Evolutionary conservation across 805 yeast genomes (phyloP), one percentile per base, ranked within the genome.

Genomic region (Saccharomycopsis fermentans): DNA sequence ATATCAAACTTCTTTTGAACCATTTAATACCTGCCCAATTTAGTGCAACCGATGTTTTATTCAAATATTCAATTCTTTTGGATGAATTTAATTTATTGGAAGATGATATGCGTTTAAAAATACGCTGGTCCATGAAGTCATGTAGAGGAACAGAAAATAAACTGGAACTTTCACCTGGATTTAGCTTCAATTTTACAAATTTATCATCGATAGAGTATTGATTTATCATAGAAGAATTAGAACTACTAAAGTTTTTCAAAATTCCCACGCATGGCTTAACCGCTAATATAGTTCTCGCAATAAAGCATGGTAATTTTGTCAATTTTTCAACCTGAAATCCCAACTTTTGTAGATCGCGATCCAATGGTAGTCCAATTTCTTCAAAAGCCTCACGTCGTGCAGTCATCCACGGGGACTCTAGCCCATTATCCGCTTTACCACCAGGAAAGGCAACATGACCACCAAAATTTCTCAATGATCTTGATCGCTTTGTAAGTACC

Each of bases 391-490:
- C 98, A 35, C 98, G 74, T 59, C 95, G 74, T 0, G 96, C 86
- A 43, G 86, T 84, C 51, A 79, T 78, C 77, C 86, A 84, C 59
- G 87, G 88, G 14, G 78, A 70, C 64, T 89, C 90, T 19, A 79
- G 73, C 0, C 78, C 81, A 48, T 64, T 67, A 69, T 91, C 97
- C 4, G 96, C 90, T 67, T 86, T 88, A 8, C 97, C 98, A 2
- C 98, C 98, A 3, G 98, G 98, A 8, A 91, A 74, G 1, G 97
- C 89, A 5, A 87, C 87, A 69, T 91, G 96, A 4, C 97, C 97
- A 0, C 94, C 86, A 71, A 90, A 91, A 56, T 81, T 81, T 54
- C 82, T 75, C 65, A 92, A 74, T 39, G 77, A 74, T 54, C 86
- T 75, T 2, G 95, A 83, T 62, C 98, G 71, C 64, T 86, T 83